Evolutionary conservation across 2,329 filamentous ascomycete species (phyloP), one percentile per base, ranked within the genome.

Genomic region (Clonostachys sp.): DNA sequence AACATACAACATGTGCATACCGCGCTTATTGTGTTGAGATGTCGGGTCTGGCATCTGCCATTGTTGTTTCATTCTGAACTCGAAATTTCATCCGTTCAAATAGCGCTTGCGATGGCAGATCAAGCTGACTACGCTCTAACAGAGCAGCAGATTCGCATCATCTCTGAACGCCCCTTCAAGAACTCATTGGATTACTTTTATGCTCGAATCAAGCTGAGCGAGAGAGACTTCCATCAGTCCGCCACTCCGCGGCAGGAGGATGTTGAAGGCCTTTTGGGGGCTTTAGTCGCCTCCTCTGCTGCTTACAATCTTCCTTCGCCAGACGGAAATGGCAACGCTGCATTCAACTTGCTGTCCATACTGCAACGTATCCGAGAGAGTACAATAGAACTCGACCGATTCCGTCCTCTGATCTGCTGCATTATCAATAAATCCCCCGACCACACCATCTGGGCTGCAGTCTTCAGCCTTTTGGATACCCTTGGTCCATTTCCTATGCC

Each of bases 301-400:
- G 48, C 48, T 38, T 42, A 42, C 42, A 42, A 18, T 34, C 45
- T 50, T 13, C 39, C 45, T 6, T 20, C 20, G 6, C 20, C 20
- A 9, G 45, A 47, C 9, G 40, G 42, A 20, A n/a, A 13, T n/a
- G 33, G 17, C 35, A 45, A 34, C 20, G 42, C 47, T 12, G 45
- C 42, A n/a, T 24, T 41, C 6, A 50, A 35, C n/a, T 34, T 50
- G 16, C 45, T 50, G 20, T 13, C 30, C 10, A 40, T 50, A 42
- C 39, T 20, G 40, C 41, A 45, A 33, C 41, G 45, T 18, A 14
- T 50, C 30, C 41, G 16, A 34, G 36, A 38, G 5, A 38, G 35
- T 14, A 41, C 34, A 3, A n/a, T 50, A 12, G 40, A n/a, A 8
- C 42, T 48, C 17, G 9, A 36, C 5, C 18, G 45, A 5, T 47